Conservation (phyloP, 2,329 filamentous ascomycete genomes). For the Exophiala spinifera region DNA sequence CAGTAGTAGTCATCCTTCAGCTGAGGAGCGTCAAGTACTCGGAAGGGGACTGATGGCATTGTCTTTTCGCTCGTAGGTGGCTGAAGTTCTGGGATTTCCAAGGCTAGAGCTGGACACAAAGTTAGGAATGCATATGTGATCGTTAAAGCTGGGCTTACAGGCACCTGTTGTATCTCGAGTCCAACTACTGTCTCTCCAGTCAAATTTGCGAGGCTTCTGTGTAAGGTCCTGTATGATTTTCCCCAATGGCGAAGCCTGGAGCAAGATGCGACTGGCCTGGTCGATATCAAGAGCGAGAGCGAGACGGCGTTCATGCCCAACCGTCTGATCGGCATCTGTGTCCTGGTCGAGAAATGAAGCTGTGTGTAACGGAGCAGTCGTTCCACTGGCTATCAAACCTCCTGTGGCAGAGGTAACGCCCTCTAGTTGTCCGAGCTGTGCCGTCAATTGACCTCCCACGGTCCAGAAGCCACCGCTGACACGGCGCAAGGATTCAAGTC, state of each 20-base stretch:
- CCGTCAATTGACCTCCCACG: slow-evolving; percentile 67
- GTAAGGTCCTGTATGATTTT: not conserved
- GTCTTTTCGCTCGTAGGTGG: slow-evolving; percentile 35
- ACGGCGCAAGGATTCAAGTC: slow-evolving; percentile 40
- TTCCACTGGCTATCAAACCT: slow-evolving; percentile 64
- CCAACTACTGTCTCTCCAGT: slow-evolving; percentile 43
- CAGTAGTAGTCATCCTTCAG: slow-evolving; percentile 97
- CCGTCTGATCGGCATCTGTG: slow-evolving; percentile 58
- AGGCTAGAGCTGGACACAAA: not conserved
- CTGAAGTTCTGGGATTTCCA: not conserved
- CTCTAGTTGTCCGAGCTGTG: slow-evolving; percentile 42
- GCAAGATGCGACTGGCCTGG: slow-evolving; percentile 63
- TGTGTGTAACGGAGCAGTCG: slow-evolving; percentile 64
- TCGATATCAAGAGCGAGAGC: slow-evolving; percentile 80
- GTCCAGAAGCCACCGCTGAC: slow-evolving; percentile 74
- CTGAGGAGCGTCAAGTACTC: slow-evolving; percentile 81
- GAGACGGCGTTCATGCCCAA: slow-evolving; percentile 70
- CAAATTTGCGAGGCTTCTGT: slow-evolving; percentile 32
- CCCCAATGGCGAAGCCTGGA: slow-evolving; percentile 26
- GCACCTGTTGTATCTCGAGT: slow-evolving; percentile 32
- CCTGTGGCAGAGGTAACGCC: slow-evolving; percentile 61
- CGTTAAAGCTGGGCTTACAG: slow-evolving; percentile 33
- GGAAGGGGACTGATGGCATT: slow-evolving; percentile 73
- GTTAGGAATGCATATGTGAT: not conserved
- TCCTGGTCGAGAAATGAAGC: slow-evolving; percentile 54